These are phyloP conservation scores for Phaeosphaeriaceae sp. DNA, from an alignment of 2,329 filamentous ascomycete species.

Conservation along the genomic window DNA sequence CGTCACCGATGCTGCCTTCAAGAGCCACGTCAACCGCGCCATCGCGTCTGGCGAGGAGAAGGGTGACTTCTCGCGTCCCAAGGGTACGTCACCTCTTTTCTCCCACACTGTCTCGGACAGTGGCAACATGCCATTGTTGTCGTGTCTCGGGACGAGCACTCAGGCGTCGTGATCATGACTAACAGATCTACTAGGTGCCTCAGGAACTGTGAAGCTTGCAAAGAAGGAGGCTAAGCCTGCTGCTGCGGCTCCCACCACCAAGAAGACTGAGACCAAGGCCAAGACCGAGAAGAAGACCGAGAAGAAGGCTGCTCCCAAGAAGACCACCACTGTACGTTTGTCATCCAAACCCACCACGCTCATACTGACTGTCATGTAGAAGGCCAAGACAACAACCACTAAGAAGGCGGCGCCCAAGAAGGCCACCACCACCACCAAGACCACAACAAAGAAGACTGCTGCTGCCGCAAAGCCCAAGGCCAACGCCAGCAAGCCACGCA, in stretches of 20 bases:
- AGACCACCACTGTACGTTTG: conserved; percentile 32
- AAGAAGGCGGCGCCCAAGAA: conserved; percentile 31
- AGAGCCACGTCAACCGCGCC: conserved; percentile 84
- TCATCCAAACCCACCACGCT: neutral
- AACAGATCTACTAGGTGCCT: conserved; percentile 66
- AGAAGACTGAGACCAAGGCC: conserved; percentile 39
- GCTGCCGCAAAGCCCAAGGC: conserved; percentile 49
- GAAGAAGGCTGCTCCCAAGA: conserved; percentile 33
- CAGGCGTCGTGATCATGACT: conserved; percentile 10
- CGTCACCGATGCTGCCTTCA: conserved; percentile 65
- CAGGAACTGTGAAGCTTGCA: conserved; percentile 89
- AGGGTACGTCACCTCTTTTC: conserved; percentile 68
- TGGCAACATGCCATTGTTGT: neutral
- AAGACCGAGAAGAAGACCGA: conserved; percentile 43
- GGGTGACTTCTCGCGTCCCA: conserved; percentile 86
- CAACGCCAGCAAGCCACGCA: conserved; percentile 56
- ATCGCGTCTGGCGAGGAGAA: conserved; percentile 83
- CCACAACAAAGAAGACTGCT: conserved; percentile 46
- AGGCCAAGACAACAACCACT: conserved; percentile 30
- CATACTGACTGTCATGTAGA: conserved; percentile 28
- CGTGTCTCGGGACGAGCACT: neutral
- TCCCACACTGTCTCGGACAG: neutral
- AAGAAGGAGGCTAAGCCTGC: conserved; percentile 69
- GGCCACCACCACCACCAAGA: conserved; percentile 44
- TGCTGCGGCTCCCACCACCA: conserved; percentile 25